A percentile compares a stretch with the other conserved stretches of the same genome.
Conservation (phyloP, 2,329 filamentous ascomycete genomes). For the Scortechinia acanthostroma region DNA sequence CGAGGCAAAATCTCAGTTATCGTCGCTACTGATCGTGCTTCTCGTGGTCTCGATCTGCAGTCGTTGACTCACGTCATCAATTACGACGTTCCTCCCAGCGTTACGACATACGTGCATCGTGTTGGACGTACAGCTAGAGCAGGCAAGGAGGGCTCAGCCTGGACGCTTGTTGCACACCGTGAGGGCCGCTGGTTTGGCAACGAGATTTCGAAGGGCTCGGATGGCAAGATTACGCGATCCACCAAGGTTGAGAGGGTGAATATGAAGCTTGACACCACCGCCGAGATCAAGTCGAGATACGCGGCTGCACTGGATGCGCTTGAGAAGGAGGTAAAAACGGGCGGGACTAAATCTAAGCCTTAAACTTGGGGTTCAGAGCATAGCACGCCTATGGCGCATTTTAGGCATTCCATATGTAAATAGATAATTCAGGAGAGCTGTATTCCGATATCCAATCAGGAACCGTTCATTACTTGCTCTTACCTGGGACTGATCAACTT, state of each 20-base stretch:
- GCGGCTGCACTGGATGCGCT: not conserved
- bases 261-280: not conserved
- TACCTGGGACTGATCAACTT: no score
- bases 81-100: constrained; percentile 79
- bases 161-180: constrained; percentile 75
- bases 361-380: no score
- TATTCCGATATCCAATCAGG: no score
- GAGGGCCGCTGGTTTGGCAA: constrained; percentile 92
- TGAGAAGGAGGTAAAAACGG: not conserved
- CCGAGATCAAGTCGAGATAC: not conserved
- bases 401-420: no score
- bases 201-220: constrained; percentile 57
- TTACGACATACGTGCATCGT: constrained; percentile 81
- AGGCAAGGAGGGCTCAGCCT: constrained; percentile 68
- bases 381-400: no score
- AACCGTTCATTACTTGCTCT: no score
- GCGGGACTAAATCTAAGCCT: no score
- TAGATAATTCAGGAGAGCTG: no score
- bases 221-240: constrained; percentile 22
- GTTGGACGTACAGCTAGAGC: constrained; percentile 86
- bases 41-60: constrained; percentile 78
- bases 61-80: constrained; percentile 80
- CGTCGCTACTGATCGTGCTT: constrained; percentile 87
- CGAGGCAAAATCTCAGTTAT: constrained; percentile 62
- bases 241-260: not conserved